Evolutionary conservation across 225 moss, liverwort and hornwort genomes (phyloP).

Genomic region (Climacium dendroides): DNA sequence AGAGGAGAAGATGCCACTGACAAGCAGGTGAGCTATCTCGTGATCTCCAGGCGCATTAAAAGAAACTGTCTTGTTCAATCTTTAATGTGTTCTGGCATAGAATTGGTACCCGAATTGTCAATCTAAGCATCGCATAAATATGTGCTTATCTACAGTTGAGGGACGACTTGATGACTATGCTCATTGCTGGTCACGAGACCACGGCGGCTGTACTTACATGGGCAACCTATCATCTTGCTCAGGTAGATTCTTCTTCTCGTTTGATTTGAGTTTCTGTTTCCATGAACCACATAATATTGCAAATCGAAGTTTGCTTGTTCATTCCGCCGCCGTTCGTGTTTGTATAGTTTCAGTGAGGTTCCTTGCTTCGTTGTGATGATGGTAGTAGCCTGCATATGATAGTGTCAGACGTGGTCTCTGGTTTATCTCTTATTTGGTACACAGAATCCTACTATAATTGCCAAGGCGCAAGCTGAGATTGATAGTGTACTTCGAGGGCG

Average conservation of each 20-base stretch:
- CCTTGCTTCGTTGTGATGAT: not conserved
- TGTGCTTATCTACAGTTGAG: constrained; percentile 47
- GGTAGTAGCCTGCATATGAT: not conserved
- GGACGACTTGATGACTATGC: constrained; percentile 99
- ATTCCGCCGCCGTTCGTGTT: not conserved
- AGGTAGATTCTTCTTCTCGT: constrained; percentile 26
- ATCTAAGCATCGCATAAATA: not conserved
- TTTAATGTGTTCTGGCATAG: not conserved
- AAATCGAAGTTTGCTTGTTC: not conserved
- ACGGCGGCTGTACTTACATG: constrained; percentile 97
- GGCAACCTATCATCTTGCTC: constrained; percentile 88
- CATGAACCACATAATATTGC: not conserved
- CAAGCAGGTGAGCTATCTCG: constrained; percentile 56
- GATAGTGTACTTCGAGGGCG: constrained; percentile 71
- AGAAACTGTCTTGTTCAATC: not conserved
- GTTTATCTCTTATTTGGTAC: not conserved
- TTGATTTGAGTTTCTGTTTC: not conserved
- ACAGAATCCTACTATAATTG: constrained; percentile 80
- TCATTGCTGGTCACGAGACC: constrained; percentile 99
- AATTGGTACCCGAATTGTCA: not conserved
- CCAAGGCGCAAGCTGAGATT: constrained; percentile 87
- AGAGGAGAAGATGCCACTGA: constrained; percentile 94
- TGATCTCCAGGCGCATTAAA: not conserved
- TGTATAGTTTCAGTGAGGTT: not conserved
- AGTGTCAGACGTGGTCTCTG: not conserved